Evolutionary conservation across 2,329 filamentous ascomycete genomes (phyloP), one percentile per base, ranked within the genome.

Genomic region (Fonsecaea erecta): DNA sequence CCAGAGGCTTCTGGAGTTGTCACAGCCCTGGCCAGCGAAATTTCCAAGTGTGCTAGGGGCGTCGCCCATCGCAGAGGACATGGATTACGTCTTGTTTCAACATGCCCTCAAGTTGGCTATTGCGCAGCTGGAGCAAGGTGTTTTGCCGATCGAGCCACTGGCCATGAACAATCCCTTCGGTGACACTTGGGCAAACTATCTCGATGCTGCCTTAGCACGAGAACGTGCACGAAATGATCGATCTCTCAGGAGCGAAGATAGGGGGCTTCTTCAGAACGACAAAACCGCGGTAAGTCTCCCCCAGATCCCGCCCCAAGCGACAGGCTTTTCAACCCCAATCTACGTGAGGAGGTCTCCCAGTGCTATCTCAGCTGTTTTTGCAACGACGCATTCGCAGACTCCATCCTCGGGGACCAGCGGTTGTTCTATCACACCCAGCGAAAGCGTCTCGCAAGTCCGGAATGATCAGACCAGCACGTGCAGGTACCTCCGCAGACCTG

Each of bases 131-230:
- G 34, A 43, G 14, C 14, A 11, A 4, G 59, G 34, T 8, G 24
- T 18, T n/a, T 18, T 18, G 8, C 59, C 51, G 14, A 30, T 61
- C 14, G 51, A 61, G n/a, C 51, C 59, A 2, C 11, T 61, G 14
- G n/a, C 35, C 14, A 21, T 21, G 59, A 46, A 54, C 30, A 46
- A 16, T 18, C 35, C 18, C 8, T 14, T 3, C 1, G 11, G 2
- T 26, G 43, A 48, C 43, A 2, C 9, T 26, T 14, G 2, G 5
- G 43, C 18, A 24, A 48, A 3, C 3, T 26, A 24, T 14, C 1
- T 3, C 21, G 43, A 48, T 6, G 43, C 43, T 11, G 18, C 24
- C 18, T 3, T 3, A 24, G 3, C 18, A 48, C n/a, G 24, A 21
- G 40, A 46, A 21, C 21, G 40, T 18, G 24, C 18, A 21, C 3